Evolutionary conservation across 2,329 filamentous ascomycete genomes (phyloP), one percentile per base, ranked within the genome.

Genomic region (Lachnellula suecica): DNA sequence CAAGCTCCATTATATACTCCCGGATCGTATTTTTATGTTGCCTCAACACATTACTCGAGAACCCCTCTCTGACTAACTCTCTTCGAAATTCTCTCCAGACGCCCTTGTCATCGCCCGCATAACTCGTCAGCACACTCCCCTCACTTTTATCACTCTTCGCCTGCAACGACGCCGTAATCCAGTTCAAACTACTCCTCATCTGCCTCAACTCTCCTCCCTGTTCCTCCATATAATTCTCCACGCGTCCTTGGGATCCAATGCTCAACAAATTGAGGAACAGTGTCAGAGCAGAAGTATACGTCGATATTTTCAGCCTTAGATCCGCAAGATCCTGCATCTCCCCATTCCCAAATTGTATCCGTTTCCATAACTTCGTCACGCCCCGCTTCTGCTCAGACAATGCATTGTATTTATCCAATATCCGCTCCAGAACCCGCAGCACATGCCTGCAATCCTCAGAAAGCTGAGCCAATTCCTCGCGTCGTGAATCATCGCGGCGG

Each of bases 11-110:
- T 5, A 63, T 40, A 37, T 62, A 63, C 2, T 42, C 43, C 37
- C 49, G 53, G n/a, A 64, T 63, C 1, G 47, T 42, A 11, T 41
- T 80, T 73, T 82, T 79, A 69, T 84, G 76, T 56, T 76, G 73
- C 19, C 71, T 70, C 6, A 84, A 62, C 1, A 81, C 73, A n/a
- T 79, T 72, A 23, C 69, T 70, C 2, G 79, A 76, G 60, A 83
- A 82, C 10, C 80, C 81, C 50, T 81, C 79, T 48, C 71, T 72
- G 49, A 79, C 74, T 20, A 84, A 71, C 57, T 82, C 79, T 11
- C 71, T 63, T 53, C 76, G 74, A 63, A 84, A 82, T 44, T 76
- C 71, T 49, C 73, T 72, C 81, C 81, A 83, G 24, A 81, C 63
- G 8, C 72, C 71, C 35, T 82, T 78, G 9, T 78, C 73, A 35